Conservation (phyloP, 139 green algal genomes). For the Tetradesmus obliquus region DNA sequence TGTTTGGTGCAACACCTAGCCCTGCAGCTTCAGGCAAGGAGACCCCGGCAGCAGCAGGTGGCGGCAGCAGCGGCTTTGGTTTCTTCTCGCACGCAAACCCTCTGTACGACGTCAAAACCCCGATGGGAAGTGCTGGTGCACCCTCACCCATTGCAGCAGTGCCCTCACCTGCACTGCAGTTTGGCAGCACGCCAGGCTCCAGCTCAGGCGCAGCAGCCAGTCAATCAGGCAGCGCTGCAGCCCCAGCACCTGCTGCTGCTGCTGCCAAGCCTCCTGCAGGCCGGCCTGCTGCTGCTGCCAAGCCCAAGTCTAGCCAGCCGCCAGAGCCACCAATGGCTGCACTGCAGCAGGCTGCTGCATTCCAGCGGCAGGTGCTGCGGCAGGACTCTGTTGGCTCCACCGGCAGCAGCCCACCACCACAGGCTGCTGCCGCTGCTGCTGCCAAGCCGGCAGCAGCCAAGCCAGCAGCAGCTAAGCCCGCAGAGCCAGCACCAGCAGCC, state of each 20-base stretch:
- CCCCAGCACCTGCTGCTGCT: background rate
- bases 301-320: constrained; percentile 30
- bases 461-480: background rate
- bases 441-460: background rate
- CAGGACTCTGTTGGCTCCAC: constrained; percentile 6
- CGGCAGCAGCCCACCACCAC: constrained; percentile 25
- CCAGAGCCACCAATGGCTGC: background rate
- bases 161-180: constrained; percentile 11
- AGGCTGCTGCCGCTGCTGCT: constrained; percentile 17
- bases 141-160: constrained; percentile 18
- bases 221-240: too few species aligned
- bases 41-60: background rate
- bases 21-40: background rate
- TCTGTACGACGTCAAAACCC: constrained; percentile 23
- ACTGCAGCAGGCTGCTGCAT: background rate
- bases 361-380: constrained; percentile 21
- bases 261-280: constrained; percentile 8
- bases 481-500: background rate
- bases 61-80: background rate
- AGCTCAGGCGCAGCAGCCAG: background rate
- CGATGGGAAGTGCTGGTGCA: background rate
- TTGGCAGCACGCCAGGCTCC: background rate
- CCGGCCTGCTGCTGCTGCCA: background rate
- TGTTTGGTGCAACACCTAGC: constrained; percentile 1
- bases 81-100: constrained; percentile 25